Evolutionary conservation across 2,329 filamentous ascomycete genomes (phyloP).

Genomic region (Sphaerulina populicola): DNA sequence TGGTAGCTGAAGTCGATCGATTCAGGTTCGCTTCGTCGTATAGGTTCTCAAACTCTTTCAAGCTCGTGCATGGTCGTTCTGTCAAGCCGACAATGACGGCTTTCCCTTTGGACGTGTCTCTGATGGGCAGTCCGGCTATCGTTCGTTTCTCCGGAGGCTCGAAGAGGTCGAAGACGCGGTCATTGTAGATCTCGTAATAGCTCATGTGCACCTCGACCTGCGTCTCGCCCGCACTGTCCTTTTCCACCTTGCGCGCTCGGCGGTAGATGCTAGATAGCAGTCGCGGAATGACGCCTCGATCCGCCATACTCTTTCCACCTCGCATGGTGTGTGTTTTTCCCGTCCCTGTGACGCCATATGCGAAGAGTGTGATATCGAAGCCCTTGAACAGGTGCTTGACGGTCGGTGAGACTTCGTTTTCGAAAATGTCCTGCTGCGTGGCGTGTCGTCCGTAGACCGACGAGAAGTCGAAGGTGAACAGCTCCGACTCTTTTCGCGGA

Average conservation of each 20-base stretch:
- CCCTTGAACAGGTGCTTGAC: constrained; percentile 91
- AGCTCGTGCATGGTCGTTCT: constrained; percentile 68
- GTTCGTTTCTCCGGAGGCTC: constrained; percentile 79
- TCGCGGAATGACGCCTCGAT: constrained; percentile 55
- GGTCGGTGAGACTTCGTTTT: constrained; percentile 80
- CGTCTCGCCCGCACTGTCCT: constrained; percentile 49
- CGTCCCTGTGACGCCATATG: constrained; percentile 94
- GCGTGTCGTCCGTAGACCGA: constrained; percentile 75
- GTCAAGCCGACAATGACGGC: constrained; percentile 87
- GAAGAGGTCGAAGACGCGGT: constrained; percentile 83
- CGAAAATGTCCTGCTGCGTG: constrained; percentile 80
- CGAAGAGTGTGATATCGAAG: constrained; percentile 95
- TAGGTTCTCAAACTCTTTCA: constrained; percentile 83
- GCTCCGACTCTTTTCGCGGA: constrained; percentile 82
- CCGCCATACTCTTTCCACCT: constrained; percentile 52
- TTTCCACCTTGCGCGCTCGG: constrained; percentile 40
- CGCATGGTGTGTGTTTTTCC: constrained; percentile 97
- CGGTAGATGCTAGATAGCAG: constrained; percentile 64
- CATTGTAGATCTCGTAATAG: constrained; percentile 77
- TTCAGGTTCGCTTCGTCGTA: constrained; percentile 82
- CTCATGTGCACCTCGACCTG: constrained; percentile 85
- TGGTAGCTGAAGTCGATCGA: constrained; percentile 82
- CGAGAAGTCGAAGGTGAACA: constrained; percentile 92
- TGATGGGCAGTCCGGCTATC: constrained; percentile 71
- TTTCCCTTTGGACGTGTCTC: constrained; percentile 88